A percentile compares a stretch with the other conserved stretches of the same genome.
Evolutionary conservation across 106 monocot genomes (phyloP).

Genomic region (Dioscorea alata): DNA sequence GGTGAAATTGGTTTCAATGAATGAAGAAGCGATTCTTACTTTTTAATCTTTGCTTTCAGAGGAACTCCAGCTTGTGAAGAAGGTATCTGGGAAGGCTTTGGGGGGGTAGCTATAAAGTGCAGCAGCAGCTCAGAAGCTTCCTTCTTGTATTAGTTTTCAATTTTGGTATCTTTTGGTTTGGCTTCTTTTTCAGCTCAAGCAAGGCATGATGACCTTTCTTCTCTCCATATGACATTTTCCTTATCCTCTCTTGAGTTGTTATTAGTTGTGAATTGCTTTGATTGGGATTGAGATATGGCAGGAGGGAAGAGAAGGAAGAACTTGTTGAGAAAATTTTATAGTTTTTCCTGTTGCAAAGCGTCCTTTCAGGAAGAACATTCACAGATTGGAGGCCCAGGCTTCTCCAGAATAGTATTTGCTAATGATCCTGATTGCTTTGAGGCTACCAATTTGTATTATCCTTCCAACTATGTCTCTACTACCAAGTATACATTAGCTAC

Average conservation of each 20-base stretch:
- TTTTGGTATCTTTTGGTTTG: too few relatives aligned
- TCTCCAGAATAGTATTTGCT: slow-evolving; percentile 54
- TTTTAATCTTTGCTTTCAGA: too few relatives aligned
- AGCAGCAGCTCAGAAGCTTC: neutral
- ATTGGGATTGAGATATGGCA: slow-evolving; percentile 4
- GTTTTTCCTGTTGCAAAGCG: slow-evolving; percentile 33
- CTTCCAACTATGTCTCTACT: slow-evolving; percentile 70
- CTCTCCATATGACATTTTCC: neutral
- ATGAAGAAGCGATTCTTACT: too few relatives aligned
- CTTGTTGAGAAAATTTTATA: slow-evolving; percentile 32
- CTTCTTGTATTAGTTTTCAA: neutral
- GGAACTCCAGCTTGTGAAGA: too few relatives aligned
- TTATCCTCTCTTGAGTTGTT: neutral
- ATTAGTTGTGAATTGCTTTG: neutral
- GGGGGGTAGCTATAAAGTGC: neutral
- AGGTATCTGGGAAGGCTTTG: neutral
- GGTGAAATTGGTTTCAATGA: too few relatives aligned
- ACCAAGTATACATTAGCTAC: slow-evolving; percentile 79
- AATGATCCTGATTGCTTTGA: slow-evolving; percentile 56
- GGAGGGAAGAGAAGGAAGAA: slow-evolving; percentile 26
- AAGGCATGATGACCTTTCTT: neutral
- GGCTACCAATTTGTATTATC: slow-evolving; percentile 30
- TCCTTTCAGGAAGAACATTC: slow-evolving; percentile 55
- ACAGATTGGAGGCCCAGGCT: slow-evolving; percentile 76
- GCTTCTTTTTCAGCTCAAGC: too few relatives aligned